Percentiles rank a stretch among this genome's conserved stretches.
phyloP scores from a whole-genome alignment of 2,329 filamentous ascomycete species.

The Xylaria hypoxylon region DNA sequence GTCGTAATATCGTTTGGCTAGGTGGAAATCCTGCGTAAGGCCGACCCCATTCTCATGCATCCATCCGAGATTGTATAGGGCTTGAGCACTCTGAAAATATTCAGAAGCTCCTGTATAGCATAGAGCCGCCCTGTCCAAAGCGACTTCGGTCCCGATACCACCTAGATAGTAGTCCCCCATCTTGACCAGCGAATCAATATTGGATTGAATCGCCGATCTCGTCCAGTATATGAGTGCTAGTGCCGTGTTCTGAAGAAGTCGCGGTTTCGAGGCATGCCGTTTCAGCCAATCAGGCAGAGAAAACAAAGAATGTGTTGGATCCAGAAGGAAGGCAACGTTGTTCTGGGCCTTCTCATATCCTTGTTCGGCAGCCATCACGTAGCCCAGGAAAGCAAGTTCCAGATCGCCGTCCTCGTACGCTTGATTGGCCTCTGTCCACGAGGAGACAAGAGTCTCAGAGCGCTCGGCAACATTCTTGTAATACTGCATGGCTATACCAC shows the following conservation, averaged over 20 bases:
- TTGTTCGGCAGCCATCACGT: constrained; percentile 90
- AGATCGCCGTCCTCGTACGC: constrained; percentile 83
- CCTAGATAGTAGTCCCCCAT: constrained; percentile 97
- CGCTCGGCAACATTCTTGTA: constrained; percentile 85
- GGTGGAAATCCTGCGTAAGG: constrained; percentile 93
- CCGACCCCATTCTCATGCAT: constrained; percentile 99
- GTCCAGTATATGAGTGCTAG: constrained; percentile 95
- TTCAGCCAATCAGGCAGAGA: constrained; percentile 67
- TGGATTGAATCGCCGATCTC: constrained; percentile 89
- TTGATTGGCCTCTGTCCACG: constrained; percentile 84
- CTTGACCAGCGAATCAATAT: constrained; percentile 94
- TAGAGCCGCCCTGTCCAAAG: constrained; percentile 87
- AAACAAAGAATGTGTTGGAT: constrained; percentile 74
- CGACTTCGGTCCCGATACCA: constrained; percentile 78
- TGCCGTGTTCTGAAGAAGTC: constrained; percentile 63
- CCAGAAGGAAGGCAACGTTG: constrained; percentile 88
- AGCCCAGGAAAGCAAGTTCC: constrained; percentile 82
- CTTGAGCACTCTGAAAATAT: constrained; percentile 90
- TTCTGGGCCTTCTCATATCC: constrained; percentile 91
- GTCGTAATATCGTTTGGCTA: constrained; percentile 97
- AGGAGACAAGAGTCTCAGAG: constrained; percentile 78
- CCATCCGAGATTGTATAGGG: constrained; percentile 97
- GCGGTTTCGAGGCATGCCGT: constrained; percentile 52
- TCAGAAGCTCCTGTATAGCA: constrained; percentile 96
- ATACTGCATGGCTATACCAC: constrained; percentile 79